These are phyloP conservation scores for Penium margaritaceum DNA, from an alignment of 139 green algal species.

Conservation along the genomic window DNA sequence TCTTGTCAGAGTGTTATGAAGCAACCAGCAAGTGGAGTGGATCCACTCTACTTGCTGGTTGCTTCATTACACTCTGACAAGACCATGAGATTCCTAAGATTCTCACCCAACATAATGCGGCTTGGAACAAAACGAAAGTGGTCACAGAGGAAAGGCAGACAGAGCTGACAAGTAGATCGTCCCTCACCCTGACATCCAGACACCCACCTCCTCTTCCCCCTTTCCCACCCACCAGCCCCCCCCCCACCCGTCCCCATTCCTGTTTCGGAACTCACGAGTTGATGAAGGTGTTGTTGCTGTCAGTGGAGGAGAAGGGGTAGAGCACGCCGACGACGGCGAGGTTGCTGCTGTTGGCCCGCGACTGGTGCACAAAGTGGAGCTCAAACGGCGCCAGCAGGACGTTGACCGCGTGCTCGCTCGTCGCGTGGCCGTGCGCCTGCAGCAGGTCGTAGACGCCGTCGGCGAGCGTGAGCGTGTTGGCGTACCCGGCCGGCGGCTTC, in stretches of 20 bases:
- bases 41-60: too few relatives aligned
- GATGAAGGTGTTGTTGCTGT: conserved; percentile 11
- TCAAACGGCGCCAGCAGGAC: conserved; percentile 15
- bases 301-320: conserved; percentile 1
- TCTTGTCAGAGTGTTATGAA: too few relatives aligned
- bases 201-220: not conserved
- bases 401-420: conserved; percentile 18
- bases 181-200: too few relatives aligned
- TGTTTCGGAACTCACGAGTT: not conserved
- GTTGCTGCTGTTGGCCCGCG: not conserved
- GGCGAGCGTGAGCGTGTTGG: not conserved
- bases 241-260: too few relatives aligned
- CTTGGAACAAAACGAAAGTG: too few relatives aligned
- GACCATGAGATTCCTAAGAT: too few relatives aligned
- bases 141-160: too few relatives aligned
- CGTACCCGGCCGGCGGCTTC: not conserved
- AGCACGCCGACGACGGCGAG: conserved; percentile 20
- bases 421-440: conserved; percentile 22
- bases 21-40: too few relatives aligned
- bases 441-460: conserved; percentile 16
- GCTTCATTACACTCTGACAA: too few relatives aligned
- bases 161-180: too few relatives aligned
- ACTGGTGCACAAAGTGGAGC: conserved; percentile 22
- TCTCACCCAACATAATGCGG: too few relatives aligned
- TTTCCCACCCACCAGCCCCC: too few relatives aligned